These are phyloP conservation scores for Dysphania ambrosioides DNA, from an alignment of 148 eudicot genomes.

Conservation along the genomic window DNA sequence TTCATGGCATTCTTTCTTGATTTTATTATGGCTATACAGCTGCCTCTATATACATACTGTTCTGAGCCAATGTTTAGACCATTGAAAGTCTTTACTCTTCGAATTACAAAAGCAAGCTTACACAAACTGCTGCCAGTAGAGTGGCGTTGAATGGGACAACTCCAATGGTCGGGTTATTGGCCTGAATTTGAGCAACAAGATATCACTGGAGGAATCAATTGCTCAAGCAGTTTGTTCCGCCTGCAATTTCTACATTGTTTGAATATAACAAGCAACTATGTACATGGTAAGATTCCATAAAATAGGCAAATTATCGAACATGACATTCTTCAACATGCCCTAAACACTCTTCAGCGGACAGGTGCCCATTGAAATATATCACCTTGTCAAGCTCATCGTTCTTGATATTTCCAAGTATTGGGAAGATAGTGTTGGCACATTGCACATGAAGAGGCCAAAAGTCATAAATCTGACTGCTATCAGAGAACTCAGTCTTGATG, in stretches of 20 bases:
- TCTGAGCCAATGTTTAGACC: constrained; percentile 9
- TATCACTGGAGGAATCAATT: too few relatives aligned
- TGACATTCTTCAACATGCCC: too few relatives aligned
- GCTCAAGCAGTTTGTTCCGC: too few relatives aligned
- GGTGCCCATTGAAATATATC: constrained; percentile 21
- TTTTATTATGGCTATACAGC: not conserved
- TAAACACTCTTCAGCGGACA: too few relatives aligned
- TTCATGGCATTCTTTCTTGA: not conserved
- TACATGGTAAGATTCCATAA: too few relatives aligned
- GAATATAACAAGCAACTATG: too few relatives aligned
- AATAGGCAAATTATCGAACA: too few relatives aligned
- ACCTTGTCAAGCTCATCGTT: constrained; percentile 25
- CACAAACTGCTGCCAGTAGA: too few relatives aligned
- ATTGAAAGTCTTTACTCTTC: constrained; percentile 15
- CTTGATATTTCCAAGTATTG: constrained; percentile 35
- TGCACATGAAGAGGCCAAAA: constrained; percentile 19
- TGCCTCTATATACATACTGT: not conserved
- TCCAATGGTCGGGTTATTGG: too few relatives aligned
- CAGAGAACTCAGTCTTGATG: constrained; percentile 41
- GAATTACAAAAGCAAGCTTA: constrained; percentile 16
- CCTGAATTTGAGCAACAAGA: too few relatives aligned
- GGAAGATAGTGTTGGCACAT: not conserved
- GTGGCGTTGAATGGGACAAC: too few relatives aligned
- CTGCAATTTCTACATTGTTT: too few relatives aligned
- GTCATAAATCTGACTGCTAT: constrained; percentile 30